Evolutionary conservation across 1,139 yeast species (phyloP).

Genomic region (Spathaspora sp.): DNA sequence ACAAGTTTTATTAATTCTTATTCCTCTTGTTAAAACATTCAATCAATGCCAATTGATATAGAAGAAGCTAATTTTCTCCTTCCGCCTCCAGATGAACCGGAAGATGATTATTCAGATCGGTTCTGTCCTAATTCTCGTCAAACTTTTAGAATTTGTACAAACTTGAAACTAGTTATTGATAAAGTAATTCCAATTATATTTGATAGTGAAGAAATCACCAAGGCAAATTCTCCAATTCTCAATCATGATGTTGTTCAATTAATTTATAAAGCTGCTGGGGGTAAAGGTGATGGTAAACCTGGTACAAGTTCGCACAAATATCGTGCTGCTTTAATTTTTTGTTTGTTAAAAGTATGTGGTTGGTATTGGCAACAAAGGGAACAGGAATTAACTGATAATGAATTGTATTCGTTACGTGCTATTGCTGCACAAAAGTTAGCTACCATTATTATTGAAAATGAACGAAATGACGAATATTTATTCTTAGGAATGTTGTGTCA

Average conservation of each 20-base stretch:
- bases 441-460: conserved; percentile 61
- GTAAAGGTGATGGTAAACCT: conserved; percentile 58
- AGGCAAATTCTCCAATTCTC: conserved; percentile 62
- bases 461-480: conserved; percentile 59
- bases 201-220: conserved; percentile 47
- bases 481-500: conserved; percentile 79
- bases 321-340: conserved; percentile 66
- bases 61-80: conserved; percentile 14
- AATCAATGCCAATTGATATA: conserved; percentile 12
- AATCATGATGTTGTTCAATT: conserved; percentile 58
- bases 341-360: conserved; percentile 68
- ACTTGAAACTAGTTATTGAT: conserved; percentile 72
- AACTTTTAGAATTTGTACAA: conserved; percentile 67
- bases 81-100: conserved; percentile 10
- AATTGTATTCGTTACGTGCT: conserved; percentile 59
- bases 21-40: no score
- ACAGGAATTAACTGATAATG: conserved; percentile 66
- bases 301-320: conserved; percentile 63
- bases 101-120: conserved; percentile 9
- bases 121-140: conserved; percentile 65
- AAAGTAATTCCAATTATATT: conserved; percentile 65
- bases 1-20: no score
- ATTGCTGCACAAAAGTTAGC: conserved; percentile 74
- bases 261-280: conserved; percentile 79
- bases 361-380: conserved; percentile 72